Evolutionary conservation across 2,329 filamentous ascomycete species (phyloP).

Genomic region (Exserohilum turcica): DNA sequence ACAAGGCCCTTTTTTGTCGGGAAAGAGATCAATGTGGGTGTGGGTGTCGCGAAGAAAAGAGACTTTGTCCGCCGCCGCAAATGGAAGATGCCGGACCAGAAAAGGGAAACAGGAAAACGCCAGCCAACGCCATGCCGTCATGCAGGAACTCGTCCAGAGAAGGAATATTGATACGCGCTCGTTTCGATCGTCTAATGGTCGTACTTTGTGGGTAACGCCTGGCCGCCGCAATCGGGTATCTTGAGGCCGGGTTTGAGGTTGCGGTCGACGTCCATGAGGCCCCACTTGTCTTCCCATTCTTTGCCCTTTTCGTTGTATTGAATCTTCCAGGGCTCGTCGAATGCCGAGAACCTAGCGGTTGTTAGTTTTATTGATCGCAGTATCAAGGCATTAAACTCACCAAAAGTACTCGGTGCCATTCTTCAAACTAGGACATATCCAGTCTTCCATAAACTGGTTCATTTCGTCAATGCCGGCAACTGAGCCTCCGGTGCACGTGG

Average conservation of each 20-base stretch:
- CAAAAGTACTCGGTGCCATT: slow-evolving; percentile 95
- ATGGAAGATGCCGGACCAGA: slow-evolving; percentile 15
- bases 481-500: slow-evolving; percentile 66
- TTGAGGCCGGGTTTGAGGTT: slow-evolving; percentile 82
- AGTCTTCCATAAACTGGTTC: slow-evolving; percentile 84
- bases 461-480: slow-evolving; percentile 80
- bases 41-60: neutral
- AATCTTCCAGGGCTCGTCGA: slow-evolving; percentile 95
- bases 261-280: slow-evolving; percentile 82
- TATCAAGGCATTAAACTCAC: slow-evolving; percentile 53
- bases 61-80: neutral
- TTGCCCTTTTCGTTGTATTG: slow-evolving; percentile 67
- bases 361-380: slow-evolving; percentile 10
- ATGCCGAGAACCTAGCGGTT: slow-evolving; percentile 75
- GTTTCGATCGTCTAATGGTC: slow-evolving; percentile 3
- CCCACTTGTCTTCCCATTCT: slow-evolving; percentile 96
- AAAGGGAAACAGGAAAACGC: slow-evolving; percentile 17
- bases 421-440: slow-evolving; percentile 77
- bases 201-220: slow-evolving; percentile 50
- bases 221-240: slow-evolving; percentile 85
- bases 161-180: slow-evolving; percentile 9
- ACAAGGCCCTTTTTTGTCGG: slow-evolving; percentile 4
- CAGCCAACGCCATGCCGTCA: slow-evolving; percentile 33
- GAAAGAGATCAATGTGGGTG: slow-evolving; percentile 16
- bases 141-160: slow-evolving; percentile 21